These are phyloP conservation scores for Colletotrichum agaves DNA, from an alignment of 2,329 filamentous ascomycete species.

Conservation along the genomic window DNA sequence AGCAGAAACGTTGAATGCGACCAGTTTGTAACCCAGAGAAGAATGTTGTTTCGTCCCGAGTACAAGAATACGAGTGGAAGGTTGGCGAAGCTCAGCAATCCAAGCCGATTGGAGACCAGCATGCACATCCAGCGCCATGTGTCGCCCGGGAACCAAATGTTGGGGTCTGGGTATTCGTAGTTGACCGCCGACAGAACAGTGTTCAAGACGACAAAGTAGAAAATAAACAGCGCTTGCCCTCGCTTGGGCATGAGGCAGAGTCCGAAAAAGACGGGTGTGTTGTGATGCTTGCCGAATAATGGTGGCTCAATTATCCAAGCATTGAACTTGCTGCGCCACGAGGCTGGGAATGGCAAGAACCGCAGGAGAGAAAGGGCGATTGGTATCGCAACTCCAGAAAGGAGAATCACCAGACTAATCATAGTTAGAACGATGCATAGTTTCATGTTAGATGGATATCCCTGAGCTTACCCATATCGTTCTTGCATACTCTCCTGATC, in stretches of 20 bases:
- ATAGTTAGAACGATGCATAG: background rate
- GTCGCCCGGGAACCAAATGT: constrained; percentile 33
- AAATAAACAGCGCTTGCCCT: constrained; percentile 57
- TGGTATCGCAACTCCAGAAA: constrained; percentile 42
- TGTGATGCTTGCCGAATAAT: constrained; percentile 41
- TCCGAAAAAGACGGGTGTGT: constrained; percentile 34
- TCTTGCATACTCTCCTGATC: background rate
- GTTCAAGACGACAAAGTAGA: constrained; percentile 52
- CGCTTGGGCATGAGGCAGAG: constrained; percentile 50
- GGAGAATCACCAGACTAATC: constrained; percentile 42
- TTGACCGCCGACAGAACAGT: constrained; percentile 46
- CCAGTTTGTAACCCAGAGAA: constrained; percentile 51
- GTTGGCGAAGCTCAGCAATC: constrained; percentile 48
- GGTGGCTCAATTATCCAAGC: constrained; percentile 45
- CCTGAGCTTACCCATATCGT: constrained; percentile 40
- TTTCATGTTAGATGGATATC: constrained; percentile 50
- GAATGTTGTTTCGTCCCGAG: constrained; percentile 48
- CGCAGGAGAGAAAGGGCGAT: constrained; percentile 45
- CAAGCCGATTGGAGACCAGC: constrained; percentile 48
- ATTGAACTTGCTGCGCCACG: constrained; percentile 39
- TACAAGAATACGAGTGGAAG: constrained; percentile 48
- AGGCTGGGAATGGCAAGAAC: constrained; percentile 41
- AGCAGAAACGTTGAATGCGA: constrained; percentile 49
- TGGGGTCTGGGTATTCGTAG: constrained; percentile 43
- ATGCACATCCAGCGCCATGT: constrained; percentile 43